Evolutionary conservation across 177 flowering plant genomes (phyloP).

Genomic region (Vitis hybrid): DNA sequence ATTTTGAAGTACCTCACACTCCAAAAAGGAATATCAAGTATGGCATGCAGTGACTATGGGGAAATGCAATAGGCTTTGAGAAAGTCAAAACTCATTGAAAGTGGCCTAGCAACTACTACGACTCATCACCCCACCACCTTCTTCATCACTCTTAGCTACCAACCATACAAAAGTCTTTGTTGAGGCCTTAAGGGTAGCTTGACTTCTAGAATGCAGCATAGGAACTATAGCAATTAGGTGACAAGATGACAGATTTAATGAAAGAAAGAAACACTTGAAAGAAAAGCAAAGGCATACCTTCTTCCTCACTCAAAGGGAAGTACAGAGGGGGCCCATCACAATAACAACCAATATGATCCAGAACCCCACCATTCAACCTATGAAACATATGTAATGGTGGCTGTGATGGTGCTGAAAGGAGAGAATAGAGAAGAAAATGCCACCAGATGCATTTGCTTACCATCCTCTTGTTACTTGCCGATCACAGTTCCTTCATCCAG

Average conservation of each 20-base stretch:
- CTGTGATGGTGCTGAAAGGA: constrained; percentile 10
- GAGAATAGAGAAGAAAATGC: constrained; percentile 26
- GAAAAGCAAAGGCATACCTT: constrained; percentile 47
- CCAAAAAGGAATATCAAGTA: too few species aligned
- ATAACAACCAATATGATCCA: constrained; percentile 8
- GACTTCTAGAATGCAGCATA: background rate
- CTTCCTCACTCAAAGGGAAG: constrained; percentile 37
- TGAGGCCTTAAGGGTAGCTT: background rate
- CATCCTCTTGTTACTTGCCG: constrained; percentile 14
- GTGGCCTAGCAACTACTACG: constrained; percentile 23
- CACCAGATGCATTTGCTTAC: constrained; percentile 18
- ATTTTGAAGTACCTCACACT: too few species aligned
- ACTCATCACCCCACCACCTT: constrained; percentile 10
- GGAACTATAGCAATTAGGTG: constrained; percentile 24
- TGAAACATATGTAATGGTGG: constrained; percentile 11
- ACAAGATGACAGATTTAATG: background rate
- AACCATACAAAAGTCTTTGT: background rate
- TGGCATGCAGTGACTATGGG: too few species aligned
- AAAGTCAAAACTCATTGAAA: constrained; percentile 25
- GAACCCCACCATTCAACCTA: background rate
- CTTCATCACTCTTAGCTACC: background rate
- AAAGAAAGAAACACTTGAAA: constrained; percentile 32
- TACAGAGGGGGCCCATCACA: background rate
- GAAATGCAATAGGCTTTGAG: background rate
- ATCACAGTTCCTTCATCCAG: constrained; percentile 17